A percentile compares a stretch with the other conserved stretches of the same genome.
phyloP scores from a whole-genome alignment of 495 filamentous ascomycete species.

The Podospora tetraspora region DNA sequence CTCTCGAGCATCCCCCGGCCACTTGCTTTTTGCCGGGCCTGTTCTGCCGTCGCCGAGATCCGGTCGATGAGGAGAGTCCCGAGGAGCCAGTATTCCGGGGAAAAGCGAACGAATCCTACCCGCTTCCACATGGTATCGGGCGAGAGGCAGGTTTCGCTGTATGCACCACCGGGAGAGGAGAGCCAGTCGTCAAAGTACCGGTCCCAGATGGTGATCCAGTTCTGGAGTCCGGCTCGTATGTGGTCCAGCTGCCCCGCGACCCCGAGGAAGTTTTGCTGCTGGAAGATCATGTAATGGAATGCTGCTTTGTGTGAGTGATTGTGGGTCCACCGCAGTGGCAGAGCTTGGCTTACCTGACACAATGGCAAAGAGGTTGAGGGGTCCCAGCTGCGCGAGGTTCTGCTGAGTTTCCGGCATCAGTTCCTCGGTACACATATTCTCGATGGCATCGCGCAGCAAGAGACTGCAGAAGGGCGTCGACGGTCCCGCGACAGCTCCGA shows the following conservation, averaged over 20 bases:
- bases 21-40: neutral
- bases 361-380: constrained; percentile 28
- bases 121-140: constrained; percentile 26
- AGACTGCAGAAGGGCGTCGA: constrained; percentile 22
- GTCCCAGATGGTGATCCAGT: constrained; percentile 31
- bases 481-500: constrained; percentile 22
- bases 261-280: constrained; percentile 29
- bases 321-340: no score
- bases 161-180: constrained; percentile 18
- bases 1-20: neutral
- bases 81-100: constrained; percentile 29
- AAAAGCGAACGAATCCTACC: constrained; percentile 25
- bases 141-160: constrained; percentile 13
- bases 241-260: constrained; percentile 29
- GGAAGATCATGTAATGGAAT: constrained; percentile 32
- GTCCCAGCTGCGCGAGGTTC: constrained; percentile 23
- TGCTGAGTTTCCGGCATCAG: constrained; percentile 13
- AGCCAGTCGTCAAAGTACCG: constrained; percentile 18
- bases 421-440: constrained; percentile 19
- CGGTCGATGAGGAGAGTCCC: constrained; percentile 26
- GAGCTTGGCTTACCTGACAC: constrained; percentile 26
- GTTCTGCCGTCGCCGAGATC: constrained; percentile 10
- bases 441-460: constrained; percentile 26
- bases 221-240: constrained; percentile 25
- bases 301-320: constrained; percentile 14